Conservation (phyloP, 352 stramenopile genomes). For the Pythium coloratum region DNA sequence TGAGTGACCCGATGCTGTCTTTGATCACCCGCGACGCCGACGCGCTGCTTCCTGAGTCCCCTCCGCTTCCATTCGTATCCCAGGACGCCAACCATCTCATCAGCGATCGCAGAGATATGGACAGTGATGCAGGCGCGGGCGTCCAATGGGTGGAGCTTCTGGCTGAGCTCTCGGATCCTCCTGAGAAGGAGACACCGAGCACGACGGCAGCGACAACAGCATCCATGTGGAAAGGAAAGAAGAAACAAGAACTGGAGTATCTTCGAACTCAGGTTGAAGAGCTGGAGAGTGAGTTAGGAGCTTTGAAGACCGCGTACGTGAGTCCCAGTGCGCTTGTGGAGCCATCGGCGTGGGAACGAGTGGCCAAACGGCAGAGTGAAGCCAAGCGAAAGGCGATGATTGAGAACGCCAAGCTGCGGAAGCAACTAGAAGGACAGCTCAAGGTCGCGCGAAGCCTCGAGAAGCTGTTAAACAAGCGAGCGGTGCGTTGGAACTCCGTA, state of each 20-base stretch:
- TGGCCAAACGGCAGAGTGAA: constrained; percentile 40
- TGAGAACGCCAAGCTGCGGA: constrained; percentile 41
- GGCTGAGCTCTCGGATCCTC: too few relatives aligned
- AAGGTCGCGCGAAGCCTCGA: constrained; percentile 55
- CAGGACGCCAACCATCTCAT: too few relatives aligned
- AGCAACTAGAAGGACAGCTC: constrained; percentile 31
- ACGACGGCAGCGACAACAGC: background rate
- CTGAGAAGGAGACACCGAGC: too few relatives aligned
- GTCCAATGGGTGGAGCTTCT: too few relatives aligned
- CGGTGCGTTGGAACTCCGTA: background rate
- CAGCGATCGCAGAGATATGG: too few relatives aligned
- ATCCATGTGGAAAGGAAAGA: background rate
- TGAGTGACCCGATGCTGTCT: background rate
- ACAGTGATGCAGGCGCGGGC: too few relatives aligned
- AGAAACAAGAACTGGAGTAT: constrained; percentile 40
- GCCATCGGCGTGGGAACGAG: constrained; percentile 21
- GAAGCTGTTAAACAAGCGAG: constrained; percentile 54
- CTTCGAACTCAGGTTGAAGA: constrained; percentile 29
- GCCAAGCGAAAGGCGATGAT: constrained; percentile 38
- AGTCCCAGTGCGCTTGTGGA: background rate
- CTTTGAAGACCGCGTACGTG: background rate
- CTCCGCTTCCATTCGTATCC: too few relatives aligned
- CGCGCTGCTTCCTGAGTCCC: background rate
- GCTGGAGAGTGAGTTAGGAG: constrained; percentile 29
- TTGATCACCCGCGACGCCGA: background rate